These are phyloP conservation scores for Mariannaea sp. DNA, from an alignment of 2,329 filamentous ascomycete species.

Conservation along the genomic window DNA sequence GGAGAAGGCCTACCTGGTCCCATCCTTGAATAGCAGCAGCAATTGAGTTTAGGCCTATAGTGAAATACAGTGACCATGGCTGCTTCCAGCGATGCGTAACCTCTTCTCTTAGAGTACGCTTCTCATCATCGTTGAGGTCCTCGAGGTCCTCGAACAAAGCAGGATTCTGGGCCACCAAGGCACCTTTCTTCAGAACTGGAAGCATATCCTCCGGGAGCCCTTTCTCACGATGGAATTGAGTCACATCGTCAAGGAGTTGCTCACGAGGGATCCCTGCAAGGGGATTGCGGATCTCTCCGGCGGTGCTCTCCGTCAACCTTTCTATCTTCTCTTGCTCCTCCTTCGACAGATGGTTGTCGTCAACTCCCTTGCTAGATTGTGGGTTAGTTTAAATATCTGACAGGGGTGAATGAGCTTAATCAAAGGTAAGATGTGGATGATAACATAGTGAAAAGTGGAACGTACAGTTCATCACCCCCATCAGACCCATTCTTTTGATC, in stretches of 20 bases:
- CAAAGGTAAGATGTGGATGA: background rate
- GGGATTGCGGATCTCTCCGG: constrained; percentile 49
- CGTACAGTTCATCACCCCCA: constrained; percentile 2
- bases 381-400: background rate
- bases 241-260: constrained; percentile 58
- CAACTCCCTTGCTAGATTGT: constrained; percentile 1
- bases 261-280: constrained; percentile 57
- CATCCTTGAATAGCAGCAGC: constrained; percentile 58
- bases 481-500: constrained; percentile 14
- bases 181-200: constrained; percentile 41
- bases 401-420: background rate
- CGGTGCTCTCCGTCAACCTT: constrained; percentile 28
- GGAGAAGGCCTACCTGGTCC: constrained; percentile 43
- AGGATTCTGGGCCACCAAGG: constrained; percentile 46
- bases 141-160: constrained; percentile 52
- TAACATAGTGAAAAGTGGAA: background rate
- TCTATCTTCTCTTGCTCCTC: constrained; percentile 17
- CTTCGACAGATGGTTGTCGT: background rate
- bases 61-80: constrained; percentile 54
- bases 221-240: constrained; percentile 56
- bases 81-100: constrained; percentile 55
- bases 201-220: constrained; percentile 52
- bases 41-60: constrained; percentile 56
- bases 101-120: constrained; percentile 47
- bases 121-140: constrained; percentile 52